Evolutionary conservation across 2,329 filamentous ascomycete species (phyloP), one percentile per base, ranked within the genome.

Genomic region (Botrytis porri): DNA sequence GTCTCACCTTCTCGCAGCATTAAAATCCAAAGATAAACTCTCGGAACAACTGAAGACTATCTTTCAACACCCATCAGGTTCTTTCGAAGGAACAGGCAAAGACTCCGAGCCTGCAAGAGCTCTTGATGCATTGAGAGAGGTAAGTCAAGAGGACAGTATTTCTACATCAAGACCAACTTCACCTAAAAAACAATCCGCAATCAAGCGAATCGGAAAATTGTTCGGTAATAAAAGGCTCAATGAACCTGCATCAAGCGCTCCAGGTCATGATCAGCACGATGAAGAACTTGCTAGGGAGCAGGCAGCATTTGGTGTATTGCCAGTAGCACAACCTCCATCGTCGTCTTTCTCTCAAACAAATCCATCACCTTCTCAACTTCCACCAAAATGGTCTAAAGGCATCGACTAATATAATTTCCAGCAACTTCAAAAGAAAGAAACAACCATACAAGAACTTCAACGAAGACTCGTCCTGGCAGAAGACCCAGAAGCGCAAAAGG

Each of bases 1-100:
- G 81, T 84, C 85, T 64, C 88, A 90, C 78, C 84, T 91, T 37
- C 84, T 90, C 76, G 85, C 88, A 59, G 86, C 87, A 62, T 83
- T 90, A 29, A 83, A 90, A 63, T 85, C 86, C 75, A 90, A 90
- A 79, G 88, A 90, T 74, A 86, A 86, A 80, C 82, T 89, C 71
- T 85, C 86, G 71, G 87, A 87, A 79, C 84, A 88, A 73, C 81
- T 85, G 51, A 86, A 72, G 37, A 66, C 20, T 45, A 45, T 73
- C 41, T 70, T 73, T 29, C 43, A 74, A 22, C 74, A 74, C 45
- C 76, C 76, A 69, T 45, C 54, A 65, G 67, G 57, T 54, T 41
- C 67, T 22, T 48, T 45, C 12, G 62, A 57, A 51, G 63, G 57
- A 22, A 35, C 45, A 32, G 74, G 69, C 65, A 65, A 62, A 43